A percentile compares a stretch with the other conserved stretches of the same genome.
These are phyloP conservation scores for Picea glauca DNA, from an alignment of 75 land plant genomes.

Conservation along the genomic window DNA sequence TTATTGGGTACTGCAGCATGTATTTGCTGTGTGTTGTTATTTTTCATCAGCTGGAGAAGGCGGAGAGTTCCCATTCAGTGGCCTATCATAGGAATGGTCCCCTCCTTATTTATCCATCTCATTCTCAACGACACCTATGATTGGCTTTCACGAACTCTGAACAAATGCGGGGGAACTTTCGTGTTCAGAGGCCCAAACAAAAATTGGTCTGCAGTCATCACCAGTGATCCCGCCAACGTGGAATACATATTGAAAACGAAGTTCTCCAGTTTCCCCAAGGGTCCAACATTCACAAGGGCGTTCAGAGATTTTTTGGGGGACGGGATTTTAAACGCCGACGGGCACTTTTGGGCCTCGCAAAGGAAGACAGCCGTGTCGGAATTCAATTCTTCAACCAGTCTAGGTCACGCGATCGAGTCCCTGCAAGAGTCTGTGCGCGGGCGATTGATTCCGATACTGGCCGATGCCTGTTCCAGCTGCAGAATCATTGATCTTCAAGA, in stretches of 20 bases:
- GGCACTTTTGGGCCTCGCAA: constrained; percentile 43
- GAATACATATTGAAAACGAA: constrained; percentile 15
- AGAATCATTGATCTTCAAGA: constrained; percentile 28
- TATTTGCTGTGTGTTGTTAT: no score
- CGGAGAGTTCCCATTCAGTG: constrained; percentile 1
- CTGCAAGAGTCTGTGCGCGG: constrained; percentile 10
- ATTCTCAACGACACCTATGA: constrained; percentile 5
- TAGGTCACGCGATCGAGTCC: neutral
- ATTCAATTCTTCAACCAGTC: constrained; percentile 5
- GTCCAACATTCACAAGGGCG: constrained; percentile 5
- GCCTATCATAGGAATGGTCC: constrained; percentile 14
- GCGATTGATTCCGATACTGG: constrained; percentile 23
- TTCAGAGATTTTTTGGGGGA: constrained; percentile 50
- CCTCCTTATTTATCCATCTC: neutral
- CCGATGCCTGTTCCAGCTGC: neutral
- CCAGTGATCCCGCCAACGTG: constrained; percentile 10
- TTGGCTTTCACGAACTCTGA: neutral
- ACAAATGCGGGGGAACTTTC: neutral
- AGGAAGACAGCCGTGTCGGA: constrained; percentile 20
- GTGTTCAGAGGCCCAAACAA: constrained; percentile 2
- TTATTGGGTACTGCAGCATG: no score
- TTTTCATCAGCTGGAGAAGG: no score
- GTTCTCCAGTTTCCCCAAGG: neutral
- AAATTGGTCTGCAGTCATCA: neutral
- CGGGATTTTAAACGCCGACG: constrained; percentile 55